Conservation (phyloP, 2,329 filamentous ascomycete species). For the Pyrenochaeta sp. region DNA sequence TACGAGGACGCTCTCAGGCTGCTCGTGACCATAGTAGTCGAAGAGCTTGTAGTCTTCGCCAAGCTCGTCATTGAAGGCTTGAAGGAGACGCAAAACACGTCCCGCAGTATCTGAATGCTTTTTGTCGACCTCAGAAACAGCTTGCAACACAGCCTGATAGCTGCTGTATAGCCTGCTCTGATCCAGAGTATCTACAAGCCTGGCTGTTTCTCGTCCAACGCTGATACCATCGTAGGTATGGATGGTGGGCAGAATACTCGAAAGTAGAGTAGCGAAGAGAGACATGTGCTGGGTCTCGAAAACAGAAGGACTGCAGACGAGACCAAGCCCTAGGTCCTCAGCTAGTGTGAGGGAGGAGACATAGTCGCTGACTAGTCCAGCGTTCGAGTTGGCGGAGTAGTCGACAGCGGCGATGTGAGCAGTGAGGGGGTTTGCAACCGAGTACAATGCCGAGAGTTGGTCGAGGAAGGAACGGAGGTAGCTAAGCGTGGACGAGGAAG, state of each 20-base stretch:
- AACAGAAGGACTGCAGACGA: constrained; percentile 84
- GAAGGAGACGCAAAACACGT: constrained; percentile 74
- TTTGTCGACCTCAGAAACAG: constrained; percentile 69
- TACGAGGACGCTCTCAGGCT: constrained; percentile 83
- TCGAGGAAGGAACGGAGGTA: constrained; percentile 86
- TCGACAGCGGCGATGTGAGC: constrained; percentile 92
- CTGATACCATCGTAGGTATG: constrained; percentile 90
- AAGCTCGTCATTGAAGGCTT: constrained; percentile 85
- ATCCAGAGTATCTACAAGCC: constrained; percentile 83
- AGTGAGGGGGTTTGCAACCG: constrained; percentile 90
- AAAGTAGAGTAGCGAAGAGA: constrained; percentile 82
- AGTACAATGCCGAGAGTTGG: constrained; percentile 90
- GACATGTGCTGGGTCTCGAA: constrained; percentile 97
- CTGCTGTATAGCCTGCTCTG: constrained; percentile 72
- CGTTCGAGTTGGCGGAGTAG: constrained; percentile 71
- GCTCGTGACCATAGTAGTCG: constrained; percentile 87
- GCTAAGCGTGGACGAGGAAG: constrained; percentile 81
- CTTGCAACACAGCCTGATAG: constrained; percentile 72
- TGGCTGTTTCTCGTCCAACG: constrained; percentile 81
- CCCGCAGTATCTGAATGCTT: constrained; percentile 75
- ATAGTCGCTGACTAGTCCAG: constrained; percentile 87
- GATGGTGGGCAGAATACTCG: constrained; percentile 79
- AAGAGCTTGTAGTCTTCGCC: constrained; percentile 93
- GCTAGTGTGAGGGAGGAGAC: constrained; percentile 78
- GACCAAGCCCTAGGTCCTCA: constrained; percentile 87